Base-by-base conservation (phyloP, 1,284 basidiomycete genomes). In the Pholiota adiposa region DNA sequence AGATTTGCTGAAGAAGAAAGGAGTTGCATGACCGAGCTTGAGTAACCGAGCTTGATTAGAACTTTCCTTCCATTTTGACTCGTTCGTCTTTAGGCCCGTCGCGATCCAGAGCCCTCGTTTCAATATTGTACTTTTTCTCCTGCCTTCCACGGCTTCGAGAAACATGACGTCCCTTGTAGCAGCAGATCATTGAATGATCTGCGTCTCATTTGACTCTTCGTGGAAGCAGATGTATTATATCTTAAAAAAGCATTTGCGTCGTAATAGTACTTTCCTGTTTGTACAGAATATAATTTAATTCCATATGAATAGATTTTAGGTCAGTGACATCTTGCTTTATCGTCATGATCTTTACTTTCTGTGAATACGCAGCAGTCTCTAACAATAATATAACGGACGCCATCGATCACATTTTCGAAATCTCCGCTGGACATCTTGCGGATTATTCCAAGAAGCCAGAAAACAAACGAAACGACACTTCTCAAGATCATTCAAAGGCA, bases 1-100 rank as follows among this genome's bases (percentile, higher is more conserved):
- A 60, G 68, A 69, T 58, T 61, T 79, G 51, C 66, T 79, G 55
- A 78, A 75, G 70, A 75, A 73, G 64, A 74, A 69, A 54, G 66
- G 63, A 21, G 43, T 60, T 33, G 49, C 61, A 25, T 67, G 51
- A 67, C 19, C 40, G 44, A 50, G 31, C 52, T 44, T 55, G 44
- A 41, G 44, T 27, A 29, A 48, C 44, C 44, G 25, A 25, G 23
- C 23, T 29, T 29, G 23, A 41, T 8, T 46, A 50, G 46, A 49
- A 14, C 16, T 49, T n/a, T 50, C 11, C 9, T 43, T 31, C 25
- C 6, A 40, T 49, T 36, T 48, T 56, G 33, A 33, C 43, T 19
- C 29, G 34, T 34, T 49, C n/a, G 14, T 44, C 18, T 27, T 33
- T 11, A 31, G 46, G 8, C 23, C 41, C 21, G 36, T 16, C 36